Base-by-base conservation (phyloP, 495 filamentous ascomycete genomes). In the Xylaria grammica region DNA sequence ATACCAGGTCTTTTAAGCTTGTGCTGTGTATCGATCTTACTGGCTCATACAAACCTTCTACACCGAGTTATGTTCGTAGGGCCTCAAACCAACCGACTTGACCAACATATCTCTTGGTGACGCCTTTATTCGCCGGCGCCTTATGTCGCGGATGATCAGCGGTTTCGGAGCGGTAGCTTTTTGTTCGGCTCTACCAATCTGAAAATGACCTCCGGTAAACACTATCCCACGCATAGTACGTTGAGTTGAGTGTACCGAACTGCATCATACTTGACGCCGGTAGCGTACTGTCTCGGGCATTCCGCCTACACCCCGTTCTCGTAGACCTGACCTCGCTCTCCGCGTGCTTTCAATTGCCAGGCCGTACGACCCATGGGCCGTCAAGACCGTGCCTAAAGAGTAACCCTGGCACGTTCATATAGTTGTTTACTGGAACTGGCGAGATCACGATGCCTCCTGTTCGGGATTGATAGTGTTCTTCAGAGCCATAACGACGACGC, bases 401-500 rank as follows among this genome's bases (percentile, higher is more conserved):
- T 9, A 32, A 19, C 5, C 20, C 20, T 20, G 13, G 34, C 26
- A 19, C 38, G 50, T 62, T 54, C n/a, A 20, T n/a, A 36, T 36
- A 29, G 6, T 48, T 38, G 13, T 55, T 45, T 26, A 22, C n/a
- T 19, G 22, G 19, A 45, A 36, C 9, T 1, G 24, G 8, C 27
- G 19, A 48, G 27, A 38, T 74, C 67, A 72, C 50, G 69, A 66
- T 17, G 59, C 49, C 26, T 60, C 63, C 53, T 74, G 56, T 15
- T 52, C 69, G 56, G 63, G 67, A 9, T 48, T 44, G 27, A 79
- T 66, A 1, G 77, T 76, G 54, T 79, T 77, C 19, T 69, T 67
- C 1, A 82, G 64, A 56, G 74, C 74, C 13, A 71, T 71, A 11
- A 78, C 66, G 20, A 82, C 69, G 24, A 82, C 80, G n/a, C 69